Conservation (phyloP, 257 asterid genomes). For the Scutellaria barbata region DNA sequence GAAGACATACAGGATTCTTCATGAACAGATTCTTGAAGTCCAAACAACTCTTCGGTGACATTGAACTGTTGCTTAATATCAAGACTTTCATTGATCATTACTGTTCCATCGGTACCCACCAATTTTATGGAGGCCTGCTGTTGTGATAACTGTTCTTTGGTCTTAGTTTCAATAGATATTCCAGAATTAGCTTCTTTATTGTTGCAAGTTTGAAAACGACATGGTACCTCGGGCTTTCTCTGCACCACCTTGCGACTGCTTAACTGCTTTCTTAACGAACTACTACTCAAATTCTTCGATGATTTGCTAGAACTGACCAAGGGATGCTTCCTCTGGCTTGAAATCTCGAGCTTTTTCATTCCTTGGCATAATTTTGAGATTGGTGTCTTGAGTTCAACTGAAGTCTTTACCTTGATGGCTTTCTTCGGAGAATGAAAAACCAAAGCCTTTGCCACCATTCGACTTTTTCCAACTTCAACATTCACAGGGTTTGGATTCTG, state of each 20-base stretch:
- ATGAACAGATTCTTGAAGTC: constrained; percentile 32
- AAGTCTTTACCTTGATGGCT: constrained; percentile 53
- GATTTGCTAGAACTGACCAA: constrained; percentile 47
- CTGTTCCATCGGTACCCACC: constrained; percentile 29
- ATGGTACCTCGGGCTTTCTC: constrained; percentile 34
- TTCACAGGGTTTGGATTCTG: constrained; percentile 56
- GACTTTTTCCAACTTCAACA: constrained; percentile 48
- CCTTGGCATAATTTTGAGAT: constrained; percentile 64
- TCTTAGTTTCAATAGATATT: constrained; percentile 33
- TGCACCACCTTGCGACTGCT: constrained; percentile 45
- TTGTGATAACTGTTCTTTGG: constrained; percentile 32
- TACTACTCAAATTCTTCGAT: constrained; percentile 38
- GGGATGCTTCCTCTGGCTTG: constrained; percentile 59
- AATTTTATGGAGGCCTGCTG: constrained; percentile 30
- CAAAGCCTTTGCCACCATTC: constrained; percentile 67
- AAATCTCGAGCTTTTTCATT: constrained; percentile 72
- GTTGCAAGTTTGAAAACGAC: constrained; percentile 33
- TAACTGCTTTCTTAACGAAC: constrained; percentile 36
- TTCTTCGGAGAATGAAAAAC: constrained; percentile 77
- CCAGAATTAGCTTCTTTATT: constrained; percentile 42
- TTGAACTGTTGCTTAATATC: constrained; percentile 3
- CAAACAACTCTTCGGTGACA: constrained; percentile 23
- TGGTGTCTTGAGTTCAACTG: constrained; percentile 63
- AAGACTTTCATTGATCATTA: constrained; percentile 18
- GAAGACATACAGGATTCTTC: constrained; percentile 36